Evolutionary conservation across 169 alveolate genomes (phyloP), one percentile per base, ranked within the genome.

Genomic region (Babesia ovata): DNA sequence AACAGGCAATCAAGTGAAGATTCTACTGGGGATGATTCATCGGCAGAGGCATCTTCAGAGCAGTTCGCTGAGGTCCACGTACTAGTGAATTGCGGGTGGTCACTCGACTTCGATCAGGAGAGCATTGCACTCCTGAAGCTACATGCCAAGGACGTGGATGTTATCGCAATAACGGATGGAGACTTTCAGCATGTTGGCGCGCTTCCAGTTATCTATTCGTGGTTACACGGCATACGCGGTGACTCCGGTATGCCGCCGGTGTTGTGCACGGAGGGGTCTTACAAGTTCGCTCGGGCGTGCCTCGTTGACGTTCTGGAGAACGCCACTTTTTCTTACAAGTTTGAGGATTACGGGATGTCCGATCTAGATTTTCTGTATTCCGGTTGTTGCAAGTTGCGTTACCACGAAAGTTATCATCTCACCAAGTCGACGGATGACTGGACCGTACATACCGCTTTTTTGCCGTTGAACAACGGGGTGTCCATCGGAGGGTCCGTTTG

Each of bases 401-500:
- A 79, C 49, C 53, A 52, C 46, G 87, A 79, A 61, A 71, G 81
- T 12, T 45, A 16, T 50, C 21, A 14, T n/a, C 54, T 53, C 71
- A 14, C 67, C 21, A 77, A 77, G 45, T 29, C 52, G 46, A 24
- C 54, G 2, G 54, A 60, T 12, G 67, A 58, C 59, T 22, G 50
- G 42, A 57, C 50, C 21, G 60, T 70, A 9, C 65, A 70, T 16
- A 19, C 61, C 4, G 33, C 81, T 24, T 65, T 70, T 22, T 50
- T 45, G n/a, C 70, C 87, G 2, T 1, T 79, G 53, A 79, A 79
- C 69, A 79, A 79, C 29, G 87, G 87, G 14, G 53, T 46, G 14
- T 79, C 87, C n/a, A 72, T 79, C 24, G 87, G 87, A 33, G 87
- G 87, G 16, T 65, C 87, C 14, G 49, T 71, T 11, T 79, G 87